Percentiles rank a stretch among this genome's conserved stretches.
Evolutionary conservation across 2,329 filamentous ascomycete genomes (phyloP).

Genomic region (Aspergillus carbonarius): DNA sequence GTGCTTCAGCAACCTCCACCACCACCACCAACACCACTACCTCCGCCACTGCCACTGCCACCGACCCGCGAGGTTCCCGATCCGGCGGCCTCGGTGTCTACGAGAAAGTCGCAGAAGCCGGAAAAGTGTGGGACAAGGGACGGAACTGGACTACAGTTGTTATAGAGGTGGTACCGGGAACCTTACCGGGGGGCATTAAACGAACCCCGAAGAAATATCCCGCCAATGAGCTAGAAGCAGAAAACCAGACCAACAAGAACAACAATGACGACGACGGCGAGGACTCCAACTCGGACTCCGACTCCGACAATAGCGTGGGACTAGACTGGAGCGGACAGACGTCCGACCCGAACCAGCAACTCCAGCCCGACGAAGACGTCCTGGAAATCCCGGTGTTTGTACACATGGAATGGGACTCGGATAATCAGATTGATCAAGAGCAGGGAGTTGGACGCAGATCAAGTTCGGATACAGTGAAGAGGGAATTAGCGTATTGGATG

Average conservation of each 20-base stretch:
- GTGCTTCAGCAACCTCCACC: slow-evolving; percentile 35
- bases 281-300: slow-evolving; percentile 29
- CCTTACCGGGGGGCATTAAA: slow-evolving; percentile 30
- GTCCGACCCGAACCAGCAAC: slow-evolving; percentile 11
- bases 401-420: slow-evolving; percentile 82
- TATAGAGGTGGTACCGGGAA: slow-evolving; percentile 75
- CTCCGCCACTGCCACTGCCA: background rate
- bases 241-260: background rate
- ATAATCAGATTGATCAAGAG: slow-evolving; percentile 47
- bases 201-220: background rate
- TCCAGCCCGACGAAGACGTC: slow-evolving; percentile 59
- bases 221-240: slow-evolving; percentile 15
- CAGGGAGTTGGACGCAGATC: slow-evolving; percentile 43
- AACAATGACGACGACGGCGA: slow-evolving; percentile 29
- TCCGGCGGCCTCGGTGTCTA: slow-evolving; percentile 40
- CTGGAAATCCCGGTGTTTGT: slow-evolving; percentile 95
- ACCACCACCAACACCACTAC: slow-evolving; percentile 15
- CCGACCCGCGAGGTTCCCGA: slow-evolving; percentile 42
- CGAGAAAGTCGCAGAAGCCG: slow-evolving; percentile 70
- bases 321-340: slow-evolving; percentile 29
- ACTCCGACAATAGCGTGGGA: slow-evolving; percentile 16
- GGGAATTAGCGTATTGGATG: slow-evolving; percentile 94
- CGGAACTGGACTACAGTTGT: slow-evolving; percentile 95
- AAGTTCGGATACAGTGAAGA: slow-evolving; percentile 69
- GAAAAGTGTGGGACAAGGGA: slow-evolving; percentile 94